These are phyloP conservation scores for Lachancea sp. DNA, from an alignment of 805 yeast species.

Conservation along the genomic window DNA sequence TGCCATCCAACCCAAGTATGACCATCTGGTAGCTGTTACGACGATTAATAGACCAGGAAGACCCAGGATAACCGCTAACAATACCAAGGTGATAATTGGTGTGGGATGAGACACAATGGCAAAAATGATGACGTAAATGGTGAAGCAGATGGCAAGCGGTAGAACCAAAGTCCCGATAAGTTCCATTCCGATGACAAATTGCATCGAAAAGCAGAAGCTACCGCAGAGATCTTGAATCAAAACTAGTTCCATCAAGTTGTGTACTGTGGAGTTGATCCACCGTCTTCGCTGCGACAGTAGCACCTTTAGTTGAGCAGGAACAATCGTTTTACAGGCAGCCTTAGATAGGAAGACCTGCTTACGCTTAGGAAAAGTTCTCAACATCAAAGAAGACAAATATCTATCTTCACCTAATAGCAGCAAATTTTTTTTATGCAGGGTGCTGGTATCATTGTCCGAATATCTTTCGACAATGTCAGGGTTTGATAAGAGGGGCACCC, in stretches of 20 bases:
- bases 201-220: constrained; percentile 92
- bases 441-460: constrained; percentile 76
- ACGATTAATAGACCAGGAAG: constrained; percentile 78
- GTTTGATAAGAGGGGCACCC: constrained; percentile 92
- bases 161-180: constrained; percentile 80
- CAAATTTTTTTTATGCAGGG: constrained; percentile 80
- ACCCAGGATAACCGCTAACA: constrained; percentile 76
- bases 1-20: constrained; percentile 71
- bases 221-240: constrained; percentile 86
- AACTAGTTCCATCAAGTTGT: constrained; percentile 81
- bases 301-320: constrained; percentile 75
- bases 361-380: constrained; percentile 82
- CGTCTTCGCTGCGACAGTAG: constrained; percentile 89
- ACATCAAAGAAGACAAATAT: constrained; percentile 75
- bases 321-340: constrained; percentile 88
- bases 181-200: constrained; percentile 78
- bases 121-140: constrained; percentile 66
- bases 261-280: constrained; percentile 95
- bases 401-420: constrained; percentile 87
- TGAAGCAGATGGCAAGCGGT: constrained; percentile 82
- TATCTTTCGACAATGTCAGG: constrained; percentile 92
- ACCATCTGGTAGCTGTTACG: constrained; percentile 67
- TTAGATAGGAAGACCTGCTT: constrained; percentile 81
- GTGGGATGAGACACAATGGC: constrained; percentile 71
- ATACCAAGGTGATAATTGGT: constrained; percentile 67